These are phyloP conservation scores for Calycina herbarum DNA, from an alignment of 2,329 filamentous ascomycete species.

Conservation along the genomic window DNA sequence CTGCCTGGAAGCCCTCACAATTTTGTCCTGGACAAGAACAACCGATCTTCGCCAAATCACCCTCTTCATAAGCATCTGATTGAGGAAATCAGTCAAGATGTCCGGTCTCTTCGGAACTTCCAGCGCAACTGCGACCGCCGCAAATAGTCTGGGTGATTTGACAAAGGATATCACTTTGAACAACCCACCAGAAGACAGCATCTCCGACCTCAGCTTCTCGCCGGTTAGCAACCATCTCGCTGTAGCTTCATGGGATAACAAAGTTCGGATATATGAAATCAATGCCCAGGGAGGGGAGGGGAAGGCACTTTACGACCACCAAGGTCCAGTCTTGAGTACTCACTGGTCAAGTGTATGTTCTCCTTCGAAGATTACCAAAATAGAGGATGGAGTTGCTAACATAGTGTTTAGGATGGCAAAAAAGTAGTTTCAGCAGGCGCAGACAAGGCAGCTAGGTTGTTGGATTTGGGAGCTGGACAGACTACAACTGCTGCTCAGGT, in stretches of 20 bases:
- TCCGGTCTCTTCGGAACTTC: constrained; percentile 61
- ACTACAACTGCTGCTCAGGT: constrained; percentile 64
- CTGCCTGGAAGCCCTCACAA: background rate
- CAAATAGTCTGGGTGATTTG: constrained; percentile 83
- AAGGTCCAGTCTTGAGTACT: constrained; percentile 78
- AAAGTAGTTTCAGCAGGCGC: constrained; percentile 86
- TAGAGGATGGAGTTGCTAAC: constrained; percentile 16
- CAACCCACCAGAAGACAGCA: constrained; percentile 81
- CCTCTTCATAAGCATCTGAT: background rate
- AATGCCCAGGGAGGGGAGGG: constrained; percentile 73
- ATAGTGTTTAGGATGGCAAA: constrained; percentile 70
- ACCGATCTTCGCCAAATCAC: background rate
- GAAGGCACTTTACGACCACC: constrained; percentile 83
- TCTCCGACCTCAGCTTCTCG: constrained; percentile 85
- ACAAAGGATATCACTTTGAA: constrained; percentile 81
- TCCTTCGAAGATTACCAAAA: constrained; percentile 11
- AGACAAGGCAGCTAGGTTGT: constrained; percentile 86
- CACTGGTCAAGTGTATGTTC: constrained; percentile 81
- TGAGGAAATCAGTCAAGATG: constrained; percentile 48
- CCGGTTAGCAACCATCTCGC: constrained; percentile 78
- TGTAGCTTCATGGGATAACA: constrained; percentile 95
- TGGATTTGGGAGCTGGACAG: constrained; percentile 70
- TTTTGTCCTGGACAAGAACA: background rate
- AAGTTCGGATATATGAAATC: constrained; percentile 95
- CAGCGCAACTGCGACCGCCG: constrained; percentile 48